Conservation (phyloP, 2,329 filamentous ascomycete species). For the Escovopsis sp. region DNA sequence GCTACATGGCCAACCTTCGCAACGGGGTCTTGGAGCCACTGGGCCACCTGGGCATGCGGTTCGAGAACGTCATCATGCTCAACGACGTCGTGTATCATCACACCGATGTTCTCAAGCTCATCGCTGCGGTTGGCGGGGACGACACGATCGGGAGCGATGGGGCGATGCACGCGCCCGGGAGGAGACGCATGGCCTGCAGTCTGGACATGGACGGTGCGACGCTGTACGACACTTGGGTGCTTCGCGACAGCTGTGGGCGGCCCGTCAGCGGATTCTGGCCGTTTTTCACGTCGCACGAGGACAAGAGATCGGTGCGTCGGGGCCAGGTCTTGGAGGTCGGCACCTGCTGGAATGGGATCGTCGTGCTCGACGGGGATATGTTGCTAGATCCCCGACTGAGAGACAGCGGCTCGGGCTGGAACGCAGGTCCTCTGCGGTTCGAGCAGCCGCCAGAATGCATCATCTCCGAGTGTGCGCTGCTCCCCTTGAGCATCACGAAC, state of each 20-base stretch:
- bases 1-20: conserved; percentile 7
- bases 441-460: conserved; percentile 5
- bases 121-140: conserved; percentile 6
- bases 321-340: conserved; percentile 4
- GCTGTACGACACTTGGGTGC: conserved; percentile 6
- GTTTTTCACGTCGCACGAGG: conserved; percentile 4
- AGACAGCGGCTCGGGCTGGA: conserved; percentile 1
- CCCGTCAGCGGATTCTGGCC: conserved; percentile 6
- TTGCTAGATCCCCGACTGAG: conserved; percentile 4
- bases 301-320: conserved; percentile 3
- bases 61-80: conserved; percentile 5
- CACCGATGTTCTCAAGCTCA: conserved; percentile 5
- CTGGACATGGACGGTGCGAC: conserved; percentile 7
- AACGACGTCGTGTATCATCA: conserved; percentile 7
- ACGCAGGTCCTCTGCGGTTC: conserved; percentile 4
- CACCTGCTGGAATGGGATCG: conserved; percentile 7
- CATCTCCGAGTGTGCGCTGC: conserved; percentile 6
- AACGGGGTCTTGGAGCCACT: conserved; percentile 6
- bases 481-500: conserved; percentile 4
- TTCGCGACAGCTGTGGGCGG: conserved; percentile 6
- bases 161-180: background rate
- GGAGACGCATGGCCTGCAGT: conserved; percentile 5
- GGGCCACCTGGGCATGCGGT: conserved; percentile 2
- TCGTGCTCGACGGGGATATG: conserved; percentile 7
- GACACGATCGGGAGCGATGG: background rate